Conservation (phyloP, 805 yeast genomes). For the Candida takata region DNA sequence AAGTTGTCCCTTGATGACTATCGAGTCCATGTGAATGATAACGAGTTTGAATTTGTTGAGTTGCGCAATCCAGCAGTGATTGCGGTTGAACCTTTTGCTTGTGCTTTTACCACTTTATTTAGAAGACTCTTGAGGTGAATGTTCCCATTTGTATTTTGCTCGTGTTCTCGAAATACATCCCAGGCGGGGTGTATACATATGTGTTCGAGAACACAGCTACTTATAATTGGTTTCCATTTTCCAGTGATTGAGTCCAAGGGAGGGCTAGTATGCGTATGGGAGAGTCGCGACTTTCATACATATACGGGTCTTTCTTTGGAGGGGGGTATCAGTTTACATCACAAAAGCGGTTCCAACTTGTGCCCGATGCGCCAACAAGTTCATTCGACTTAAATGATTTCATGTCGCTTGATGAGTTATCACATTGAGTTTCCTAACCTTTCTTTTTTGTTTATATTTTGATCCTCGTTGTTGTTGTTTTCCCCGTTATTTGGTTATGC, state of each 20-base stretch:
- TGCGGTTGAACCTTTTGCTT: constrained; percentile 18
- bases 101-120: neutral
- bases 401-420: constrained; percentile 20
- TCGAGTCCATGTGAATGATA: constrained; percentile 20
- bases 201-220: neutral
- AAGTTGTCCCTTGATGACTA: constrained; percentile 15
- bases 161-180: neutral
- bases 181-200: neutral
- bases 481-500: neutral
- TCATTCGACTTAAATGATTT: constrained; percentile 26
- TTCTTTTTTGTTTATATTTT: no score
- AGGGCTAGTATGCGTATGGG: no score
- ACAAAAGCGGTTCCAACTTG: constrained; percentile 12
- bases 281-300: no score
- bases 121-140: neutral
- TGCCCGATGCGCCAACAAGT: constrained; percentile 29
- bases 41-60: constrained; percentile 32
- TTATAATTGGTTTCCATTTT: no score
- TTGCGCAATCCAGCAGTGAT: constrained; percentile 42
- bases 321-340: no score
- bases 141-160: neutral
- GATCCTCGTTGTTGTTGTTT: neutral
- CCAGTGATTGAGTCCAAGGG: no score
- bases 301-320: no score
- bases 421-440: constrained; percentile 6